Percentiles rank a stretch among this genome's conserved stretches.
Conservation (phyloP, 345 rosid genomes). For the Arabidopsis arenosa region DNA sequence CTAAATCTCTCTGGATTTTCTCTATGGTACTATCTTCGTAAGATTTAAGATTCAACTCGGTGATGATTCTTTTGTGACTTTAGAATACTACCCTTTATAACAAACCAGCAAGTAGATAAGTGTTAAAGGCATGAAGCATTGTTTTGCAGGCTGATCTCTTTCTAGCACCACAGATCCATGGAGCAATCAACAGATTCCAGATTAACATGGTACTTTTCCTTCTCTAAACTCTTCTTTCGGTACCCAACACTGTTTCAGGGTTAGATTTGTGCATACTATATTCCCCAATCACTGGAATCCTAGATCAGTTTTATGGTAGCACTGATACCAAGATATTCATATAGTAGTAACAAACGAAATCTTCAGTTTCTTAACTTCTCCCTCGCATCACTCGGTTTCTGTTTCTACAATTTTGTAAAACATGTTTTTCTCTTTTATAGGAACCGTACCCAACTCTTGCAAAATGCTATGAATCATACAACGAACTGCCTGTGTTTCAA, state of each 20-base stretch:
- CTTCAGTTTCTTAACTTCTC: not conserved
- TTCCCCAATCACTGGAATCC: not conserved
- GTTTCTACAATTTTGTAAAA: not conserved
- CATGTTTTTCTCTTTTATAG: slow-evolving; percentile 38
- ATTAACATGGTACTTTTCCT: slow-evolving; percentile 68
- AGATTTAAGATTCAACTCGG: not conserved
- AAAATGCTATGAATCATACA: slow-evolving; percentile 65
- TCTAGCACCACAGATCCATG: slow-evolving; percentile 70
- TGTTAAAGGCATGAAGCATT: slow-evolving; percentile 12
- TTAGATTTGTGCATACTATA: not conserved
- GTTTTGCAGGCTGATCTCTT: slow-evolving; percentile 81
- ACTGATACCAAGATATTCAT: not conserved
- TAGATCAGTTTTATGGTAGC: not conserved
- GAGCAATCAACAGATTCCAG: slow-evolving; percentile 58
- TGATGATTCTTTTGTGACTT: slow-evolving; percentile 6
- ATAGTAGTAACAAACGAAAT: not conserved
- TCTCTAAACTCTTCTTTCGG: not conserved
- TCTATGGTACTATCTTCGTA: slow-evolving; percentile 7
- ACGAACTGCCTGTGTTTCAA: slow-evolving; percentile 53
- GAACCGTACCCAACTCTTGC: slow-evolving; percentile 60
- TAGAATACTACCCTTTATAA: not conserved
- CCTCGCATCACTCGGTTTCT: not conserved
- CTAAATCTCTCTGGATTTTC: slow-evolving; percentile 13
- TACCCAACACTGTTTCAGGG: not conserved
- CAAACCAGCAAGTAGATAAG: not conserved